Evolutionary conservation across 371 early-diverging fungal species (phyloP).

Genomic region (Caulochytrium protostelioides): DNA sequence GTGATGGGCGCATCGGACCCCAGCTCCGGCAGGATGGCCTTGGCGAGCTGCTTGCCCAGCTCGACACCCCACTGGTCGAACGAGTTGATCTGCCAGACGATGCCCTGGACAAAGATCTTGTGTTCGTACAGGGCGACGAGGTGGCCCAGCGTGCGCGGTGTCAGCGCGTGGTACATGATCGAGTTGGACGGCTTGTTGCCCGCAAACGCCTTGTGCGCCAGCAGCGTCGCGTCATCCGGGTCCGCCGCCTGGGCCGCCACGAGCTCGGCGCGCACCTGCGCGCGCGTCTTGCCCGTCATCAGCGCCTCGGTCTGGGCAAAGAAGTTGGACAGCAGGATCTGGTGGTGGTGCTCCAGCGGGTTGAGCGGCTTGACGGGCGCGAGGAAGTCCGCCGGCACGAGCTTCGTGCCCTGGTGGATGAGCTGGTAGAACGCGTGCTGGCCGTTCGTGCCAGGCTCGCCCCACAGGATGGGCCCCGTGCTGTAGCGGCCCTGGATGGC

Average conservation of each 20-base stretch:
- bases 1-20: conserved; percentile 25
- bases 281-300: conserved; percentile 74
- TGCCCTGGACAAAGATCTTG: conserved; percentile 98
- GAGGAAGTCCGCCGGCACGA: conserved; percentile 89
- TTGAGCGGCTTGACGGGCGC: conserved; percentile 78
- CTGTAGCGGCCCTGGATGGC: conserved; percentile 45
- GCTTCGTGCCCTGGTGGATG: conserved; percentile 96
- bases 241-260: conserved; percentile 24
- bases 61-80: conserved; percentile 92
- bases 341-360: conserved; percentile 69
- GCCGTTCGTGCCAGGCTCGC: conserved; percentile 97
- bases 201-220: conserved; percentile 77
- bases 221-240: conserved; percentile 37
- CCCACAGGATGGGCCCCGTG: conserved; percentile 97
- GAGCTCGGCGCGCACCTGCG: conserved; percentile 43
- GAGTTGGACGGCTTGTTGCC: conserved; percentile 96
- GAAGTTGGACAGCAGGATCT: conserved; percentile 91
- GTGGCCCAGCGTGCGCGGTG: conserved; percentile 81
- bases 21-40: conserved; percentile 78
- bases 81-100: conserved; percentile 87
- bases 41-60: conserved; percentile 96
- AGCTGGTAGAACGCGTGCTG: conserved; percentile 99
- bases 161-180: conserved; percentile 74
- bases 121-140: conserved; percentile 97
- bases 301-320: conserved; percentile 97